Evolutionary conservation across 805 yeast genomes (phyloP).

Genomic region (Hermanozyma aechmeae): DNA sequence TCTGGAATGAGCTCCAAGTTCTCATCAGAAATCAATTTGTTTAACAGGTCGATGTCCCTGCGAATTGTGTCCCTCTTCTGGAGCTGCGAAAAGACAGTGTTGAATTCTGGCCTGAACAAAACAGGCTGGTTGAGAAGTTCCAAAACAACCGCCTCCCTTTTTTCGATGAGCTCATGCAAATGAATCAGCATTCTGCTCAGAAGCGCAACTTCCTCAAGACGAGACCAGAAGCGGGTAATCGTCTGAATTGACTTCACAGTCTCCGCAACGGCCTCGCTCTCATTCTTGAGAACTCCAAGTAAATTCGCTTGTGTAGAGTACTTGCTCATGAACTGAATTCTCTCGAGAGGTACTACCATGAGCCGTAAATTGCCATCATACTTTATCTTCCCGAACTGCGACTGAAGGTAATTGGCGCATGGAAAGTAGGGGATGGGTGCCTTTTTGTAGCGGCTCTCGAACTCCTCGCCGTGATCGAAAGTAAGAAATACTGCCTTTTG

Average conservation of each 20-base stretch:
- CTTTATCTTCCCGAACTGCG: conserved; percentile 25
- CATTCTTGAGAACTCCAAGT: conserved; percentile 27
- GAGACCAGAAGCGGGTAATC: conserved; percentile 27
- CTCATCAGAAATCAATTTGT: conserved; percentile 68
- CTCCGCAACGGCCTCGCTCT: conserved; percentile 22
- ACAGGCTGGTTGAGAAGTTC: conserved; percentile 17
- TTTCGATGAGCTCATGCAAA: conserved; percentile 26
- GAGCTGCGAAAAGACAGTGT: conserved; percentile 33
- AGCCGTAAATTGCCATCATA: conserved; percentile 25
- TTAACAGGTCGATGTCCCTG: conserved; percentile 44
- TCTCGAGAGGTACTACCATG: conserved; percentile 29
- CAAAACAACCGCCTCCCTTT: conserved; percentile 24
- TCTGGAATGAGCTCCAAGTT: conserved; percentile 87
- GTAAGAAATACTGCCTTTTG: conserved; percentile 30
- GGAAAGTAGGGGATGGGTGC: conserved; percentile 31
- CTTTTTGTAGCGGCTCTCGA: conserved; percentile 13
- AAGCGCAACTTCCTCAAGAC: conserved; percentile 38
- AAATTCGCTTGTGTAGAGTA: conserved; percentile 24
- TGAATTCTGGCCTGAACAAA: conserved; percentile 34
- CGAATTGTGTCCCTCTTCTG: conserved; percentile 38
- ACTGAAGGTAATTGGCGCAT: conserved; percentile 18
- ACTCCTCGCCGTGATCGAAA: conserved; percentile 34
- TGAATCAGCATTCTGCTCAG: conserved; percentile 19
- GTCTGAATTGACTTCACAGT: conserved; percentile 25
- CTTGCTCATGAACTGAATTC: conserved; percentile 36